A percentile compares a stretch with the other conserved stretches of the same genome.
phyloP scores from a whole-genome alignment of 192 early-diverging fungal genomes.

The Coemansia sp. region DNA sequence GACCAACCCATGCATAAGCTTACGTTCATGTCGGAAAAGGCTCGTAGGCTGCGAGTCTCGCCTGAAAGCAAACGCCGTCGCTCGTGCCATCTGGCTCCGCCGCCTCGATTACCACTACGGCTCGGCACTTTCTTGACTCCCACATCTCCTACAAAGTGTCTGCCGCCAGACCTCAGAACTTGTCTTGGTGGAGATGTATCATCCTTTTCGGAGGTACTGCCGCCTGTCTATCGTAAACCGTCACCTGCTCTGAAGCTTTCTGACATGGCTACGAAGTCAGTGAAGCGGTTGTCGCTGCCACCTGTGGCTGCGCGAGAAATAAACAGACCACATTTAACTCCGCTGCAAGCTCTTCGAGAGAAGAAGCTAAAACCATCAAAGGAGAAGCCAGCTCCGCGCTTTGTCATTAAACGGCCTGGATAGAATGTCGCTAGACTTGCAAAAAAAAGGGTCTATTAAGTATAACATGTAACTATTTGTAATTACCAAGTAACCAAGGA shows the following conservation, averaged over 20 bases:
- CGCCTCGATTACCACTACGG: not conserved
- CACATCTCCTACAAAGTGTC: conserved; percentile 10
- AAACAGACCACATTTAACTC: not conserved
- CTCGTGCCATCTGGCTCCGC: not conserved
- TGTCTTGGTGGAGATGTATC: conserved; percentile 15
- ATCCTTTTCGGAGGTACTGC: conserved; percentile 12
- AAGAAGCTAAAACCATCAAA: conserved; percentile 4
- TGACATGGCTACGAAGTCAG: not conserved
- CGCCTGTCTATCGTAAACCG: not conserved
- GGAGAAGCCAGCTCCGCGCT: not conserved
- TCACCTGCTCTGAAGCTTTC: not conserved
- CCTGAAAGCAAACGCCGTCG: conserved; percentile 10
- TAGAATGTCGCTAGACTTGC: not conserved
- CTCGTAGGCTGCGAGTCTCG: conserved; percentile 21
- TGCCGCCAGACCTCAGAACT: conserved; percentile 9
- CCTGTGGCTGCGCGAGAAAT: not conserved
- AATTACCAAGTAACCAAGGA: too few species aligned
- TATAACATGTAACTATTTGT: not conserved
- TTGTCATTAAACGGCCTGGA: not conserved
- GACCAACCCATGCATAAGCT: conserved; percentile 16
- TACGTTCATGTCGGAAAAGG: conserved; percentile 21
- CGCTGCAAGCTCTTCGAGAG: not conserved
- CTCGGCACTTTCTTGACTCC: conserved; percentile 1
- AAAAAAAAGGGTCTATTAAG: not conserved
- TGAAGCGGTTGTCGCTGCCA: not conserved